Percentiles rank a stretch among this genome's conserved stretches.
phyloP scores from a whole-genome alignment of 2,329 filamentous ascomycete genomes.

The Fusarium fujikuroi region DNA sequence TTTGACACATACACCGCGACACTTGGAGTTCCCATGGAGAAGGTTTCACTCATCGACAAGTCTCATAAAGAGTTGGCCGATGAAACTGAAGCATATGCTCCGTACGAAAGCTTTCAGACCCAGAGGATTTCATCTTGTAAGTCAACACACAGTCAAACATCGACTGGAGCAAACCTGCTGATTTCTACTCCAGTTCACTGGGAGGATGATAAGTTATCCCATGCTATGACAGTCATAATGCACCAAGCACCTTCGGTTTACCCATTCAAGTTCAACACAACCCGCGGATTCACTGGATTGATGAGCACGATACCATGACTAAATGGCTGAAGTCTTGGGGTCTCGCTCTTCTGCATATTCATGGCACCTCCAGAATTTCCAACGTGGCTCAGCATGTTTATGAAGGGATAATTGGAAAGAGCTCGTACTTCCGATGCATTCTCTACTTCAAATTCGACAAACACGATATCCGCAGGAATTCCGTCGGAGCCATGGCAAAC shows the following conservation, averaged over 20 bases:
- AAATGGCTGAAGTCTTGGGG: neutral
- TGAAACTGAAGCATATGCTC: neutral
- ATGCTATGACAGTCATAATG: neutral
- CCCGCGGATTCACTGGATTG: neutral
- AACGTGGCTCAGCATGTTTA: neutral
- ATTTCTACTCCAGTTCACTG: neutral
- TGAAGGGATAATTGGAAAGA: neutral
- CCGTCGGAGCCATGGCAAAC: neutral
- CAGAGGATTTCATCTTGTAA: neutral
- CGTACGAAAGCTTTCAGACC: neutral
- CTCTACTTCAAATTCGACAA: conserved; percentile 14
- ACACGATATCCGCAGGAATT: neutral
- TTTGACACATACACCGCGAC: neutral
- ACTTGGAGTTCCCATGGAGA: neutral
- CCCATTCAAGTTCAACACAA: neutral
- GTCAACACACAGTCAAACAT: neutral
- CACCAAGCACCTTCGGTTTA: neutral
- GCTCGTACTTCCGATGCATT: neutral
- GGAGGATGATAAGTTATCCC: neutral
- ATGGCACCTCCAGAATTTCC: neutral
- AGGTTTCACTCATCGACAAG: neutral
- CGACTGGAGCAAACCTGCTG: fast-evolving
- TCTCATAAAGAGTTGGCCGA: neutral
- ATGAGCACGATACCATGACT: neutral
- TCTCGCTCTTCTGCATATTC: neutral